Evolutionary conservation across 164 flowering plant species (phyloP).

Genomic region (Amborella trichopoda): DNA sequence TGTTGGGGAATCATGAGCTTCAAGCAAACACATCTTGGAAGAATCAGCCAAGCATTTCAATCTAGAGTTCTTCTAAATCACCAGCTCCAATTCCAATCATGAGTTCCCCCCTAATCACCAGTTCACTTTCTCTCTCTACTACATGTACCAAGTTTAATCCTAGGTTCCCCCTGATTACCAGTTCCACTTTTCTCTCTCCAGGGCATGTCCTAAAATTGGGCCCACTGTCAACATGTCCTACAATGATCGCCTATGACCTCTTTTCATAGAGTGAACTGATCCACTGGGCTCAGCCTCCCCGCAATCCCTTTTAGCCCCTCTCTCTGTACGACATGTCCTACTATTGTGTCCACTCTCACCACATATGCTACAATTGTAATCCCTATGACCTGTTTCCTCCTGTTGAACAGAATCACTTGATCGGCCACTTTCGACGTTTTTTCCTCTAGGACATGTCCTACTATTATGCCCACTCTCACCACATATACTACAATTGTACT

Average conservation of each 20-base stretch:
- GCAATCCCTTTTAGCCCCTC: background rate
- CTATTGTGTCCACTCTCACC: constrained; percentile 35
- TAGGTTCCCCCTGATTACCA: background rate
- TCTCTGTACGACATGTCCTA: constrained; percentile 38
- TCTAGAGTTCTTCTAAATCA: no score
- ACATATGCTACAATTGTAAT: constrained; percentile 30
- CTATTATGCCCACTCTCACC: background rate
- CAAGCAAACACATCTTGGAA: no score
- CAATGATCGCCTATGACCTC: background rate
- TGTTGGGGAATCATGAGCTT: no score
- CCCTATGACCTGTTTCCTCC: constrained; percentile 4
- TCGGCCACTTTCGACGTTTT: background rate
- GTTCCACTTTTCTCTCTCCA: background rate
- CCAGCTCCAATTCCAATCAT: constrained; percentile 12
- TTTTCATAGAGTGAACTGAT: background rate
- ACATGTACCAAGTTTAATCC: background rate
- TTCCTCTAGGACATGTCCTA: background rate
- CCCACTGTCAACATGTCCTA: no score
- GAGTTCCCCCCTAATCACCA: no score
- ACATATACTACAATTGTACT: background rate
- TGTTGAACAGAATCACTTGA: background rate
- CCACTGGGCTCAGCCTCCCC: background rate
- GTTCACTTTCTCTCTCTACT: background rate
- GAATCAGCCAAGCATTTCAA: no score
- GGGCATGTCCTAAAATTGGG: no score